phyloP scores from a whole-genome alignment of 345 rosid species.

The Corchorus olitorius region DNA sequence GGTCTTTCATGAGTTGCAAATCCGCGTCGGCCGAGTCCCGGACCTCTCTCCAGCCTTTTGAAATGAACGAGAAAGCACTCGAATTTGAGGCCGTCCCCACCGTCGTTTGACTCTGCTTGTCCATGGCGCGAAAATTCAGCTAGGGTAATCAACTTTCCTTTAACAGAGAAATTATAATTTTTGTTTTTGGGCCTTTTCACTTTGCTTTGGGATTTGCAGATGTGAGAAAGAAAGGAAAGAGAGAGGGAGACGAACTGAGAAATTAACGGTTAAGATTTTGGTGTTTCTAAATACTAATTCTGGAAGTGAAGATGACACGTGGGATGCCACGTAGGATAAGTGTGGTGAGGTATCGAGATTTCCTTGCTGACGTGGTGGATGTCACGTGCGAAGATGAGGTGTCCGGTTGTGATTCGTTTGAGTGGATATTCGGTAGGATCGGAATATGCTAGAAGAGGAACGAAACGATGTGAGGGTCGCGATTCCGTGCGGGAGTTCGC shows the following conservation, averaged over 20 bases:
- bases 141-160: conserved; percentile 23
- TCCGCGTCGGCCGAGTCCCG: conserved; percentile 94
- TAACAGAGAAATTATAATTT: not conserved
- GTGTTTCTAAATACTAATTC: conserved; percentile 28
- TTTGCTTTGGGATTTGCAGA: not conserved
- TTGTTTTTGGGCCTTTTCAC: not conserved
- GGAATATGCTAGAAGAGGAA: conserved; percentile 29
- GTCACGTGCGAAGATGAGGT: conserved; percentile 17
- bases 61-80: conserved; percentile 72
- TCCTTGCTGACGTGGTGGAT: conserved; percentile 27
- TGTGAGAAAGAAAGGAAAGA: not conserved
- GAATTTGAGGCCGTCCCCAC: conserved; percentile 41
- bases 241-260: not conserved
- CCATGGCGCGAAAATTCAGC: conserved; percentile 41
- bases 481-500: conserved; percentile 15
- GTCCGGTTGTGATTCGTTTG: conserved; percentile 23
- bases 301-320: conserved; percentile 38
- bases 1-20: conserved; percentile 71
- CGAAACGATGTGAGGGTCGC: not conserved
- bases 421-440: conserved; percentile 15
- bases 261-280: conserved; percentile 45
- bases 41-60: conserved; percentile 92
- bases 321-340: conserved; percentile 50
- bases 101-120: conserved; percentile 35
- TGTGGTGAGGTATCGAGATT: conserved; percentile 9